These are phyloP conservation scores for Gossypium trilobum DNA, from an alignment of 441 rosid species.

Conservation along the genomic window DNA sequence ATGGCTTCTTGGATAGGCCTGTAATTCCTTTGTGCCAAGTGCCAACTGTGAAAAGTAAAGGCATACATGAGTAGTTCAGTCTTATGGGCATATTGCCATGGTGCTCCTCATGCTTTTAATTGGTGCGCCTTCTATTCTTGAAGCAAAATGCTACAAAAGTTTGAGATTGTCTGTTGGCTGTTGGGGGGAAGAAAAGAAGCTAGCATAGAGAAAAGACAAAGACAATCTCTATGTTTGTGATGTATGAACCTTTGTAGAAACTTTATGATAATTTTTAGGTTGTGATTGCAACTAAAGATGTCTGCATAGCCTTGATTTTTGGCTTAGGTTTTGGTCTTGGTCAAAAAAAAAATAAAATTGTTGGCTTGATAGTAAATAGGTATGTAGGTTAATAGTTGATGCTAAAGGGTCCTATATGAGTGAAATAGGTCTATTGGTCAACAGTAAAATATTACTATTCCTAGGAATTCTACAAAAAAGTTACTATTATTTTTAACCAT, in stretches of 20 bases:
- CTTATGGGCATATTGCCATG: background rate
- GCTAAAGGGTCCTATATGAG: slow-evolving; percentile 3
- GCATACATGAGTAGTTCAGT: background rate
- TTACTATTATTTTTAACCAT: background rate
- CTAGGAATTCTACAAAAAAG: background rate
- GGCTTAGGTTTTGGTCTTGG: background rate
- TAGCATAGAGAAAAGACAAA: background rate
- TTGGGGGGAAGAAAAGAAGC: background rate
- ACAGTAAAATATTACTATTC: background rate
- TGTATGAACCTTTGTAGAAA: background rate
- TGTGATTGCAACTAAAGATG: background rate
- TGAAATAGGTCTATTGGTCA: background rate
- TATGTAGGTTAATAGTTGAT: background rate
- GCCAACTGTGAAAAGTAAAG: background rate
- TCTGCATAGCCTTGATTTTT: background rate
- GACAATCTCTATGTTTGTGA: background rate
- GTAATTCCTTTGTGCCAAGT: background rate
- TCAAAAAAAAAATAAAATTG: background rate
- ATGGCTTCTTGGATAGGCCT: background rate
- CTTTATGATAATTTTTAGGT: background rate
- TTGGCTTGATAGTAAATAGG: background rate
- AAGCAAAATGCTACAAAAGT: background rate
- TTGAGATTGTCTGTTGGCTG: background rate
- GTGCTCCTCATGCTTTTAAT: background rate
- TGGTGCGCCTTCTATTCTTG: background rate